These are phyloP conservation scores for Farysia itapuensis DNA, from an alignment of 1,284 basidiomycete genomes.

Conservation along the genomic window DNA sequence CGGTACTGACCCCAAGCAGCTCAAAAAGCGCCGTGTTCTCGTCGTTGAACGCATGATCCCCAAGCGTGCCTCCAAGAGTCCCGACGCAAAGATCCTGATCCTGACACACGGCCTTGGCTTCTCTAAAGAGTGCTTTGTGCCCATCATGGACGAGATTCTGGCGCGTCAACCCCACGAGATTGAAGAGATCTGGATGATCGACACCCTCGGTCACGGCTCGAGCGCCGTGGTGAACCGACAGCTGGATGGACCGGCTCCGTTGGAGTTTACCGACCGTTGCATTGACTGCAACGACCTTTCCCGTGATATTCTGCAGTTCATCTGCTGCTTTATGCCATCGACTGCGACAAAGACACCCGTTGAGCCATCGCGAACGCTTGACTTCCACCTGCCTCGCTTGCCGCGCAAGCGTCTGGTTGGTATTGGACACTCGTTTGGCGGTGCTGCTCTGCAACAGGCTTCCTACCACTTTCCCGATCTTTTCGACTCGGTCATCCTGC, in stretches of 20 bases:
- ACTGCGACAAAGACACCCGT: conserved; percentile 19
- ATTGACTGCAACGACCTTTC: conserved; percentile 37
- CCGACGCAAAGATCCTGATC: conserved; percentile 29
- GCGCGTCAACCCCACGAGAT: conserved; percentile 20
- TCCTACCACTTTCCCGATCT: conserved; percentile 27
- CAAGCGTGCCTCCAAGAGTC: conserved; percentile 19
- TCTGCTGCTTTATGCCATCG: conserved; percentile 36
- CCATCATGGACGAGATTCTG: conserved; percentile 27
- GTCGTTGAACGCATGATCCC: conserved; percentile 33
- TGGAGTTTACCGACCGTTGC: conserved; percentile 34
- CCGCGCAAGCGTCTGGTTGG: conserved; percentile 28
- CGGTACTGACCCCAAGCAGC: conserved; percentile 27
- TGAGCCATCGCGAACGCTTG: conserved; percentile 22
- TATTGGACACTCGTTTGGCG: conserved; percentile 37
- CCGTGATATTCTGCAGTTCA: conserved; percentile 31
- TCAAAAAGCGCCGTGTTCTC: conserved; percentile 19
- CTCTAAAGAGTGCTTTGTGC: conserved; percentile 28
- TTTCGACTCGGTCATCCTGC: conserved; percentile 24
- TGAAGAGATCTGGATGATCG: conserved; percentile 37
- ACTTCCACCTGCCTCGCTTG: conserved; percentile 31
- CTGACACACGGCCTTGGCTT: conserved; percentile 33
- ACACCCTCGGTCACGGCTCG: conserved; percentile 34
- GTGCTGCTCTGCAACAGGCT: conserved; percentile 18
- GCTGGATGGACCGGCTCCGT: conserved; percentile 21
- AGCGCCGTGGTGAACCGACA: conserved; percentile 32